Evolutionary conservation across 2,329 filamentous ascomycete genomes (phyloP).

Genomic region (Aspergillus sp.): DNA sequence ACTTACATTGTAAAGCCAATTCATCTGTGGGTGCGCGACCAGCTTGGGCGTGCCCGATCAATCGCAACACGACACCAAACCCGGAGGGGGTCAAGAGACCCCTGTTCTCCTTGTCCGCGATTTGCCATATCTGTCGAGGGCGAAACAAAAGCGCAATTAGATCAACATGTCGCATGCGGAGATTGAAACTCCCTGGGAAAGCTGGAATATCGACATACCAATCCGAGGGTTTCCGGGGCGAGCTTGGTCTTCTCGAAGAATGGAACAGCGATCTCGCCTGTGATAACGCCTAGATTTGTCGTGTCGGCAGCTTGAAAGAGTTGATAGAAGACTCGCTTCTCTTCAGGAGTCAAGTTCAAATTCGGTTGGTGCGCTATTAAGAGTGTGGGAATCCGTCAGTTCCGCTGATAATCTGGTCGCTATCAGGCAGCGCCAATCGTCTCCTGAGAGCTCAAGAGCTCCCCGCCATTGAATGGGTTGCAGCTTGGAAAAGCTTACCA

Average conservation of each 20-base stretch:
- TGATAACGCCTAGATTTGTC: constrained; percentile 88
- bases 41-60: constrained; percentile 94
- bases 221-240: constrained; percentile 79
- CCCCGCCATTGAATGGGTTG: not conserved
- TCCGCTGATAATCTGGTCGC: constrained; percentile 17
- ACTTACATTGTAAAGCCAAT: constrained; percentile 72
- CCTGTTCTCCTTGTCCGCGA: constrained; percentile 94
- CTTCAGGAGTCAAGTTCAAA: constrained; percentile 83
- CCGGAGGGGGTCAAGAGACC: constrained; percentile 89
- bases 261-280: constrained; percentile 91
- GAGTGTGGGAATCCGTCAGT: constrained; percentile 23
- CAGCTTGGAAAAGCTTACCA: constrained; percentile 24
- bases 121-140: constrained; percentile 87
- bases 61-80: constrained; percentile 86
- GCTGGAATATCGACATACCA: constrained; percentile 58
- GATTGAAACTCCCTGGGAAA: not conserved
- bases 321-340: constrained; percentile 91
- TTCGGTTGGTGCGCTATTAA: constrained; percentile 54
- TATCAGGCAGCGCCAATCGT: constrained; percentile 18
- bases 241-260: constrained; percentile 97
- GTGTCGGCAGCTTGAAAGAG: constrained; percentile 92
- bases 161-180: not conserved
- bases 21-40: constrained; percentile 78
- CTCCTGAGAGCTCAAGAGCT: constrained; percentile 24
- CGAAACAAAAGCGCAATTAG: constrained; percentile 9